Base-by-base conservation (phyloP, 371 early-diverging fungal genomes). In the Mucor sp. region DNA sequence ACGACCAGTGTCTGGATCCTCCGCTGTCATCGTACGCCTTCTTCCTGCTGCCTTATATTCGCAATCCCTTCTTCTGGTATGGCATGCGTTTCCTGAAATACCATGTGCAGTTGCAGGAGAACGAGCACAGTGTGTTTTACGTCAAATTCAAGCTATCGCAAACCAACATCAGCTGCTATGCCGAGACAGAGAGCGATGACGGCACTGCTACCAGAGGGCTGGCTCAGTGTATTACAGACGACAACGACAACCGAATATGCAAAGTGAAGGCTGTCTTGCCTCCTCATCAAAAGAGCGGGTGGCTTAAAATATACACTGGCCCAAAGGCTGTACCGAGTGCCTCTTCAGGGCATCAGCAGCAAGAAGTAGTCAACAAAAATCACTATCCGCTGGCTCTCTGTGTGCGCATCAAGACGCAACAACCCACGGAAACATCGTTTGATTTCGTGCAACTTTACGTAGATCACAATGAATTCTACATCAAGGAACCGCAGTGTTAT, bases 401-500 rank as follows among this genome's bases (percentile, higher is more conserved):
- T 59, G 64, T 79, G 21, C 72, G 58, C 6, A 41, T 72, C 8
- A n/a, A 75, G 41, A 19, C 67, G 67, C n/a, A 62, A 27, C 12
- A 4, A 33, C 37, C 39, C 25, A 19, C 62, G 7, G 17, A 27
- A 9, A 61, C 44, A 19, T 55, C 71, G 0, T 78, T 79, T 56
- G 77, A 78, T 11, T 84, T 84, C 69, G 81, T 84, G 1, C 71
- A 78, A n/a, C n/a, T 79, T 0, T 78, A 79, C 60, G 33, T 56
- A 3, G 66, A 67, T 43, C 75, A 63, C 5, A 66, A 77, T 50
- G 81, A 81, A 41, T 78, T 81, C 47, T 80, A 80, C 53, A 65
- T 84, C 3, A 75, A 81, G 15, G 75, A 81, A 25, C 84, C 84
- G 0, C 84, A 84, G 61, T 84, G 84, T 19, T 72, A 80, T 35